Evolutionary conservation across 2,329 filamentous ascomycete species (phyloP).

Genomic region (Trichophyton rubrum): DNA sequence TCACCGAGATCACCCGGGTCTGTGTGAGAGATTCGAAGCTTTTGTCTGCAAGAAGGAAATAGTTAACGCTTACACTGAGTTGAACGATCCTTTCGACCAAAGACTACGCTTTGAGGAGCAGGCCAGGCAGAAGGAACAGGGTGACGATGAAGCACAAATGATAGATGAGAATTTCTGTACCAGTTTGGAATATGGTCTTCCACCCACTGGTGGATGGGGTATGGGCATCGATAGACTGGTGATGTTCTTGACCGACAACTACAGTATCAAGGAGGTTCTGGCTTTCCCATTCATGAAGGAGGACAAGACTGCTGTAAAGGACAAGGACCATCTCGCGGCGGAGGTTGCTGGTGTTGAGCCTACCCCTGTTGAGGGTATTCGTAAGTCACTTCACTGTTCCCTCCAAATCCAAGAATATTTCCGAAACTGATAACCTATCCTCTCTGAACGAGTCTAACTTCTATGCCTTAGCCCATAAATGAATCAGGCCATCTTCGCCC

Average conservation of each 20-base stretch:
- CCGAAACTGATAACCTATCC: neutral
- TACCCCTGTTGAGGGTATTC: slow-evolving; percentile 48
- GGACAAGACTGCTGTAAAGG: slow-evolving; percentile 41
- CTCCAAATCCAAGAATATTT: neutral
- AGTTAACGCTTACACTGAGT: slow-evolving; percentile 91
- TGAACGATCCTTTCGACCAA: slow-evolving; percentile 95
- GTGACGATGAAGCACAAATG: slow-evolving; percentile 91
- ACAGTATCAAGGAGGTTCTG: slow-evolving; percentile 90
- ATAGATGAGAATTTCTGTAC: slow-evolving; percentile 94
- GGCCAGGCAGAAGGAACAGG: slow-evolving; percentile 86
- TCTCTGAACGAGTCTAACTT: slow-evolving; percentile 4
- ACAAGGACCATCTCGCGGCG: slow-evolving; percentile 39
- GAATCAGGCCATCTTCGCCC: slow-evolving; percentile 1
- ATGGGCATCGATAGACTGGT: slow-evolving; percentile 90
- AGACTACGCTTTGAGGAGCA: slow-evolving; percentile 87
- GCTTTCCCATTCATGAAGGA: slow-evolving; percentile 99
- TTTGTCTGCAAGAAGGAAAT: slow-evolving; percentile 98
- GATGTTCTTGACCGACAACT: slow-evolving; percentile 94
- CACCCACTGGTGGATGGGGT: slow-evolving; percentile 90
- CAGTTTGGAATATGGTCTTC: slow-evolving; percentile 77
- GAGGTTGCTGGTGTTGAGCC: slow-evolving; percentile 52
- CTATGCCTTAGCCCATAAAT: slow-evolving; percentile 10
- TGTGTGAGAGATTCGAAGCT: slow-evolving; percentile 94
- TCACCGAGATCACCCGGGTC: slow-evolving; percentile 64
- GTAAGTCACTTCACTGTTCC: slow-evolving; percentile 22